Conservation (phyloP, 495 filamentous ascomycete species). For the Talaromyces nanjingensis region DNA sequence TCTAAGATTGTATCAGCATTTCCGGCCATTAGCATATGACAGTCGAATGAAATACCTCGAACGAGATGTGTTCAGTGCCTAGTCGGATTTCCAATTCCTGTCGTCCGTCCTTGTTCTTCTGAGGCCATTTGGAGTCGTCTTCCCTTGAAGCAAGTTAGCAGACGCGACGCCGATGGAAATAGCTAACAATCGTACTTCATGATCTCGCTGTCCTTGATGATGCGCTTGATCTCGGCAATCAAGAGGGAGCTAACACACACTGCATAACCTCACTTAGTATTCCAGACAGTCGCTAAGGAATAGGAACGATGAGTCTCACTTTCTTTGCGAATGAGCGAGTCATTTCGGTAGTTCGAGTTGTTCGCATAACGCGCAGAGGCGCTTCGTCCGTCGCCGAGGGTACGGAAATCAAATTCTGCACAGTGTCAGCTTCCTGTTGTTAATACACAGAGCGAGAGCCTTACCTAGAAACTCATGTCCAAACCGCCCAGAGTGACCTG, state of each 20-base stretch:
- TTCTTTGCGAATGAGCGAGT: constrained; percentile 98
- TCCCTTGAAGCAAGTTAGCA: constrained; percentile 56
- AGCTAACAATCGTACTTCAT: constrained; percentile 62
- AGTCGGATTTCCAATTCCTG: constrained; percentile 95
- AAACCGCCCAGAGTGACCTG: constrained; percentile 94
- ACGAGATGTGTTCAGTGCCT: constrained; percentile 95
- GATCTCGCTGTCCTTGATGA: constrained; percentile 97
- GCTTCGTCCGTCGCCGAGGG: constrained; percentile 87
- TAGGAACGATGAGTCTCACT: constrained; percentile 54
- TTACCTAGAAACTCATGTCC: constrained; percentile 97
- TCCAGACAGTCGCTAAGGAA: not conserved
- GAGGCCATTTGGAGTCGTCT: constrained; percentile 98
- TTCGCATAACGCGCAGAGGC: constrained; percentile 96
- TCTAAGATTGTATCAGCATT: constrained; percentile 43
- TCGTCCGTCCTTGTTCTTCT: constrained; percentile 98
- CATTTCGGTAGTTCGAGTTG: constrained; percentile 99
- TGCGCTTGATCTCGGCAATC: constrained; percentile 88
- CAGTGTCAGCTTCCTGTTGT: constrained; percentile 21
- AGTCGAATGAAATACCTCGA: constrained; percentile 58
- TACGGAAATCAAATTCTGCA: constrained; percentile 93
- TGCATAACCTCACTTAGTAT: constrained; percentile 32
- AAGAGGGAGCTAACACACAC: constrained; percentile 96
- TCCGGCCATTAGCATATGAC: not conserved
- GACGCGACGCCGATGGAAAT: not conserved
- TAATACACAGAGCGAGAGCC: constrained; percentile 4